These are phyloP conservation scores for Pneumocystis oryctolagi DNA, from an alignment of 1,139 yeast species.

Conservation along the genomic window DNA sequence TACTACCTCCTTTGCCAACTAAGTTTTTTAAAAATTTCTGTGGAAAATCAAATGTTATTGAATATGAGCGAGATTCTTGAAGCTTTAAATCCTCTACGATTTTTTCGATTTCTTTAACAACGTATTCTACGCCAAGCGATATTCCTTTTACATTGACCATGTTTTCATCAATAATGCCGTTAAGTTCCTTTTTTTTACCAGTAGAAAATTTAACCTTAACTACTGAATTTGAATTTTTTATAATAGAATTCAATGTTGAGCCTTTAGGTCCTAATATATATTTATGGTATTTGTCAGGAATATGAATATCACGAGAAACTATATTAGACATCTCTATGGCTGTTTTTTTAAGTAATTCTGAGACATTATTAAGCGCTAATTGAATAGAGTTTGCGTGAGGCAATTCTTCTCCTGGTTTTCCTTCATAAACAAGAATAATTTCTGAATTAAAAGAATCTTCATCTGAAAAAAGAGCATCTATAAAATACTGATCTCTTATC, in stretches of 20 bases:
- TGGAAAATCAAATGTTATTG: conserved; percentile 47
- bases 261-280: conserved; percentile 37
- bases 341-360: conserved; percentile 40
- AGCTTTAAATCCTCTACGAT: conserved; percentile 52
- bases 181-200: conserved; percentile 18
- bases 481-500: conserved; percentile 37
- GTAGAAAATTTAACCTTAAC: conserved; percentile 16
- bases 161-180: conserved; percentile 31
- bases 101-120: conserved; percentile 38
- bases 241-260: conserved; percentile 40
- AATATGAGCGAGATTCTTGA: conserved; percentile 45
- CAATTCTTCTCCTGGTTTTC: conserved; percentile 30
- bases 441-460: conserved; percentile 26
- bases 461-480: conserved; percentile 43
- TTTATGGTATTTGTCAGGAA: conserved; percentile 45
- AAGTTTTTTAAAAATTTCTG: conserved; percentile 54
- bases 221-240: conserved; percentile 23
- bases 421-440: conserved; percentile 31
- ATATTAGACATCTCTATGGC: conserved; percentile 46
- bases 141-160: conserved; percentile 47
- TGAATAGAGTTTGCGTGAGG: conserved; percentile 28
- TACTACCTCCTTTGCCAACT: conserved; percentile 79
- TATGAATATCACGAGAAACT: conserved; percentile 34
- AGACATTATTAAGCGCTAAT: conserved; percentile 28
- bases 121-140: conserved; percentile 39